Percentiles rank a stretch among this genome's conserved stretches.
Conservation (phyloP, 1,139 yeast species). For the Ogataea hybrid region DNA sequence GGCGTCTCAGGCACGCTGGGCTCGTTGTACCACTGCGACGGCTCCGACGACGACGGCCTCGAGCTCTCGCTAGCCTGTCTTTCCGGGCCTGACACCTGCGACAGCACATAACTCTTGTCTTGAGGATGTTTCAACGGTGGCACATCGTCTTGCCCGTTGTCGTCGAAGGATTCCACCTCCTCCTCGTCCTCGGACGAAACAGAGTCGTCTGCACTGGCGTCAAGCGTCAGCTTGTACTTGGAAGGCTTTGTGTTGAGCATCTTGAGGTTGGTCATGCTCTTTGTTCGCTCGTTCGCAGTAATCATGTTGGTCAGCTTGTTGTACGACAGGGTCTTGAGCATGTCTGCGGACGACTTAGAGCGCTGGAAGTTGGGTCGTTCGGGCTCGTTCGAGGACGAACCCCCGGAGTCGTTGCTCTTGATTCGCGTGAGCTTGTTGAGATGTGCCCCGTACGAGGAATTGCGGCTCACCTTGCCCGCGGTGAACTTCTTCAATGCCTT, state of each 20-base stretch:
- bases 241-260: slow-evolving; percentile 11
- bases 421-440: slow-evolving; percentile 29
- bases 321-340: slow-evolving; percentile 21
- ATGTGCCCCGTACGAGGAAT: slow-evolving; percentile 30
- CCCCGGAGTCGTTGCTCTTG: slow-evolving; percentile 26
- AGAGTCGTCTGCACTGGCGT: slow-evolving; percentile 15
- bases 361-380: slow-evolving; percentile 27
- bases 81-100: slow-evolving; percentile 52
- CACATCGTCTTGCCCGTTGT: slow-evolving; percentile 19
- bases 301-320: slow-evolving; percentile 17
- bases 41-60: not conserved
- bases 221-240: slow-evolving; percentile 11
- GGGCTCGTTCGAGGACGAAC: slow-evolving; percentile 9
- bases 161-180: slow-evolving; percentile 39
- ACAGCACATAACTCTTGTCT: slow-evolving; percentile 30
- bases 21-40: slow-evolving; percentile 5
- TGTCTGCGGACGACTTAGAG: slow-evolving; percentile 30
- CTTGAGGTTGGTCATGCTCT: slow-evolving; percentile 23
- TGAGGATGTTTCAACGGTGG: slow-evolving; percentile 10
- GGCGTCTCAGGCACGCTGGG: slow-evolving; percentile 17
- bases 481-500: slow-evolving; percentile 31
- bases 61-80: not conserved
- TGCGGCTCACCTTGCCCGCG: slow-evolving; percentile 30
- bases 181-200: slow-evolving; percentile 31
- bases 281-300: slow-evolving; percentile 14